Evolutionary conservation across 371 early-diverging fungal genomes (phyloP), one percentile per base, ranked within the genome.

Genomic region (Apophysomyces elegans): DNA sequence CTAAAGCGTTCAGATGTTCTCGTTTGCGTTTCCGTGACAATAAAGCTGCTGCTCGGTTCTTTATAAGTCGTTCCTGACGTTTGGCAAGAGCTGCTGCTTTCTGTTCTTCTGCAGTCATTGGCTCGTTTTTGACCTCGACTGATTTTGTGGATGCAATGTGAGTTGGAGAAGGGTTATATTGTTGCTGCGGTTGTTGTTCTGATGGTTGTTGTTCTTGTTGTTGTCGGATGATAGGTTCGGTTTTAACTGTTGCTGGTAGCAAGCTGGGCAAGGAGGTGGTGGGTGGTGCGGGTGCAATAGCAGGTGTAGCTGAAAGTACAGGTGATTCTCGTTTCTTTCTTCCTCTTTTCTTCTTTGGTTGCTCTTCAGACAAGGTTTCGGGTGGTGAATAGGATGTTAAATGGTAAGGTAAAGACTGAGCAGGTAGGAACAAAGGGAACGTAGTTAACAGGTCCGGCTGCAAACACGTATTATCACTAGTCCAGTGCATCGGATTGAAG

Each of bases 11-110:
- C 62, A 93, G 71, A 64, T 95, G 95, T 58, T 96, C 95, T 43
- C 95, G 87, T 78, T 94, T 93, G 57, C 95, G 88, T 75, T 93
- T 94, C 37, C 96, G 88, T 8, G 94, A 94, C 58, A 92, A 76
- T 44, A 94, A 77, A 2, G 96, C 96, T 0, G 95, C 94, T 0
- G 94, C 95, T n/a, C 96, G 84, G 72, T 96, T 96, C 80, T 94
- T 95, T 65, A 95, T 93, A 61, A 95, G 72, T 14, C 96, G 84
- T 69, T 94, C 94, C 72, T 95, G 93, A 36, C 92, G 84, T 73
- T 95, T 96, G 36, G 81, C 74, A 1, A 80, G 56, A 13, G 83
- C 81, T 0, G 80, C 70, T 35, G 65, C 70, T 21, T 78, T 76
- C 50, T 71, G 73, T 36, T 70, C 64, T 13, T 74, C 72, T 44